Percentiles rank a stretch among this genome's conserved stretches.
Conservation (phyloP, 2,329 filamentous ascomycete genomes). For the Cryphonectria nitschkei region DNA sequence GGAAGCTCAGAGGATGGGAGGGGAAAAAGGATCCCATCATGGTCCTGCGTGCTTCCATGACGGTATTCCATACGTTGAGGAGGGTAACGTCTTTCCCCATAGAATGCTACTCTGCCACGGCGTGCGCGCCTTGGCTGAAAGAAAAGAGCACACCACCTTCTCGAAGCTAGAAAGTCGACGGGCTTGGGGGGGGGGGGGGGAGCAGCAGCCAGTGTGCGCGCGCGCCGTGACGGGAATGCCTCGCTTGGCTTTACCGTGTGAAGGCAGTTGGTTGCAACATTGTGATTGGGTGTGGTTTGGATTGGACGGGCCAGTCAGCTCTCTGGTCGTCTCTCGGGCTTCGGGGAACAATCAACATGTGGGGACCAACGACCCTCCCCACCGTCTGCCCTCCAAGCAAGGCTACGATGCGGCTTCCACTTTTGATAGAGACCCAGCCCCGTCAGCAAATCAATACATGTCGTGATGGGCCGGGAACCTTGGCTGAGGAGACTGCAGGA, state of each 20-base stretch:
- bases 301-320: background rate
- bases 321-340: background rate
- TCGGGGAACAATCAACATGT: constrained; percentile 7
- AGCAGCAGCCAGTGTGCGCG: background rate
- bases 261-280: background rate
- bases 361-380: background rate
- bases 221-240: background rate
- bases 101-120: background rate
- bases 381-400: background rate
- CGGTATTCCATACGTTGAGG: background rate
- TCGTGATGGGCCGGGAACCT: constrained; percentile 6
- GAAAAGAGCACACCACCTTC: constrained; percentile 12
- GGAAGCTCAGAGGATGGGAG: constrained; percentile 6
- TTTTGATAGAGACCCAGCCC: constrained; percentile 13
- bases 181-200: background rate
- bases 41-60: background rate
- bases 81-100: background rate
- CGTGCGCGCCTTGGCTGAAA: background rate
- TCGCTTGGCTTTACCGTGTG: background rate
- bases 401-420: constrained; percentile 11
- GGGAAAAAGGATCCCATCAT: background rate
- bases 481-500: background rate
- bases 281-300: background rate
- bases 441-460: constrained; percentile 5
- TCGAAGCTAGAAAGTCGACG: background rate